Conservation (phyloP, 805 yeast species). For the Ogataea haglerorum region DNA sequence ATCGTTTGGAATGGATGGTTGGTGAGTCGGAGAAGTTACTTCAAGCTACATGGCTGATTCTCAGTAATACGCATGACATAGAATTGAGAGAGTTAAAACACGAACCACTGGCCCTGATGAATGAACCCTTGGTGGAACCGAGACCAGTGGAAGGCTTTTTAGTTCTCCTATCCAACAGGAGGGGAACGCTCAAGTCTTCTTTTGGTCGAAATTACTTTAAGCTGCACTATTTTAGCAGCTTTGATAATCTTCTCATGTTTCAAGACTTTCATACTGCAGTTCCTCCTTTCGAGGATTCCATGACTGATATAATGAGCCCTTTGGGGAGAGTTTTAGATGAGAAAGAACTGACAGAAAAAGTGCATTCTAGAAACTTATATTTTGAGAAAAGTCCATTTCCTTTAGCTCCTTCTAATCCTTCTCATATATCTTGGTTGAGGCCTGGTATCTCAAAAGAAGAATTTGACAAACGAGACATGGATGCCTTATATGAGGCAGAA, state of each 20-base stretch:
- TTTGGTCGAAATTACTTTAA: slow-evolving; percentile 43
- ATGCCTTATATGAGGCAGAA: slow-evolving; percentile 63
- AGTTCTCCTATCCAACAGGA: slow-evolving; percentile 48
- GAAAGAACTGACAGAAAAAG: slow-evolving; percentile 20
- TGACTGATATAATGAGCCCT: slow-evolving; percentile 31
- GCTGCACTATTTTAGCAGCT: slow-evolving; percentile 61
- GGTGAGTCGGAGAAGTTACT: slow-evolving; percentile 42
- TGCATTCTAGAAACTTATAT: slow-evolving; percentile 32
- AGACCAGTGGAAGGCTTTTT: slow-evolving; percentile 80
- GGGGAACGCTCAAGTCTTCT: slow-evolving; percentile 36
- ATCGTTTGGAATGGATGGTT: slow-evolving; percentile 68
- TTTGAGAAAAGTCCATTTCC: slow-evolving; percentile 55
- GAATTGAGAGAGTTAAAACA: slow-evolving; percentile 54
- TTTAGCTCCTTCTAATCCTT: slow-evolving; percentile 42
- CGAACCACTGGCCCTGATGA: slow-evolving; percentile 33
- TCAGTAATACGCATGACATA: slow-evolving; percentile 46
- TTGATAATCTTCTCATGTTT: slow-evolving; percentile 58
- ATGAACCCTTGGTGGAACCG: slow-evolving; percentile 50
- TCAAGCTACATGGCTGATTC: slow-evolving; percentile 41
- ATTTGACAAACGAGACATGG: slow-evolving; percentile 47
- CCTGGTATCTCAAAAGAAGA: slow-evolving; percentile 35
- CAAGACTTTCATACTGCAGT: slow-evolving; percentile 50
- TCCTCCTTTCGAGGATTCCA: slow-evolving; percentile 49
- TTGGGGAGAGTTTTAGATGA: slow-evolving; percentile 32
- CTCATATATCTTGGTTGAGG: slow-evolving; percentile 63